Evolutionary conservation across 2,329 filamentous ascomycete genomes (phyloP).

Genomic region (Cladosporium sp.): DNA sequence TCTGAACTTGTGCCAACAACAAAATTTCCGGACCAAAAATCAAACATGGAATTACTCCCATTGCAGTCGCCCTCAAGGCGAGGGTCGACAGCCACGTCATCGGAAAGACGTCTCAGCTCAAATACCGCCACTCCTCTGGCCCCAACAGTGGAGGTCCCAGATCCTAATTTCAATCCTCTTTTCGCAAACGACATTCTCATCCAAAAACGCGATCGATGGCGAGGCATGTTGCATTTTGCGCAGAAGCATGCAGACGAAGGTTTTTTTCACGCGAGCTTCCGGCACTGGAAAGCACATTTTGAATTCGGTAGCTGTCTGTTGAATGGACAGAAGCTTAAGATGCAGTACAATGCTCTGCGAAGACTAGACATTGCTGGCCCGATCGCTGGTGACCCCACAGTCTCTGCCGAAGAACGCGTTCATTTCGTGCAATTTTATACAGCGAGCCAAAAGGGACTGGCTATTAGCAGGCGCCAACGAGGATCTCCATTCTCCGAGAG

Average conservation of each 20-base stretch:
- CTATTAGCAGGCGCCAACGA: background rate
- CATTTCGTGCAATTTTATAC: constrained; percentile 91
- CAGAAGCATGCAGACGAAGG: constrained; percentile 75
- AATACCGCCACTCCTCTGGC: background rate
- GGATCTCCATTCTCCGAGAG: too few relatives aligned
- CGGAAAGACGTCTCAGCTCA: background rate
- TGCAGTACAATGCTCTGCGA: constrained; percentile 57
- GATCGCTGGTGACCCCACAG: background rate
- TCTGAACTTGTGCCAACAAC: background rate
- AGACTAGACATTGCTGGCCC: constrained; percentile 33
- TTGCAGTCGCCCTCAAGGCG: background rate
- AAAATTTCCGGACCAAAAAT: too few relatives aligned
- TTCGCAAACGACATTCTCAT: constrained; percentile 74
- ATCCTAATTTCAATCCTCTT: constrained; percentile 71
- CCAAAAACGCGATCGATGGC: constrained; percentile 67
- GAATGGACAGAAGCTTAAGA: constrained; percentile 68
- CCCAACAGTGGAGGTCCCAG: constrained; percentile 21
- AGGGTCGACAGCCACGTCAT: too few relatives aligned
- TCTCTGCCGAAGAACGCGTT: constrained; percentile 51
- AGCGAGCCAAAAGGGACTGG: constrained; percentile 46
- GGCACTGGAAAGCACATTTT: constrained; percentile 74
- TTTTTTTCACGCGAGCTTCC: constrained; percentile 66
- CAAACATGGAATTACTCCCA: background rate
- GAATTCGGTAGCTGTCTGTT: constrained; percentile 77
- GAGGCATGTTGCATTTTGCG: constrained; percentile 70